Evolutionary conservation across 1,139 yeast species (phyloP).

Genomic region (Arxiozyma heterogenica): DNA sequence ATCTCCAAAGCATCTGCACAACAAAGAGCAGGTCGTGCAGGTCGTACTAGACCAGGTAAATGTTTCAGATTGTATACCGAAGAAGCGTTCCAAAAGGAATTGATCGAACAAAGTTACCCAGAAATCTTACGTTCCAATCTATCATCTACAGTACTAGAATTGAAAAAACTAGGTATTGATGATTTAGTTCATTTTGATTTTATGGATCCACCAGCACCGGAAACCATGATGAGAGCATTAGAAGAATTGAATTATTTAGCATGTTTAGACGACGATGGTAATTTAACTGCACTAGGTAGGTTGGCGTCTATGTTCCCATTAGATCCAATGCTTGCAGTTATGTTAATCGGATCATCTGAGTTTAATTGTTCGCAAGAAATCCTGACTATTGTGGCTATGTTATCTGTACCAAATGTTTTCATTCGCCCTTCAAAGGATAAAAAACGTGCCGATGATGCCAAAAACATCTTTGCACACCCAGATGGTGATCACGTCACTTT

Average conservation of each 20-base stretch:
- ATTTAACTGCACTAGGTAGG: constrained; percentile 79
- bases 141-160: constrained; percentile 83
- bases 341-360: constrained; percentile 80
- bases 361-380: constrained; percentile 84
- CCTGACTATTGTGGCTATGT: constrained; percentile 77
- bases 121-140: constrained; percentile 87
- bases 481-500: constrained; percentile 93
- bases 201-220: constrained; percentile 99
- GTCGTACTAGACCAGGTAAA: constrained; percentile 98
- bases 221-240: constrained; percentile 97
- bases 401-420: constrained; percentile 90
- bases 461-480: constrained; percentile 79
- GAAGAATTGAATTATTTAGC: constrained; percentile 88
- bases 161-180: constrained; percentile 88
- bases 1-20: constrained; percentile 96
- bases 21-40: constrained; percentile 99
- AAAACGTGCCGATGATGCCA: constrained; percentile 87
- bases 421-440: constrained; percentile 85
- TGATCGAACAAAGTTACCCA: constrained; percentile 91
- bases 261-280: constrained; percentile 89
- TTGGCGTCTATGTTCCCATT: constrained; percentile 87
- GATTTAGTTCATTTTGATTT: constrained; percentile 96
- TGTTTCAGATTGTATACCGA: constrained; percentile 94
- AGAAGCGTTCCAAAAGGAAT: constrained; percentile 89
- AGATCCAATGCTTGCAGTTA: constrained; percentile 91